These are phyloP conservation scores for Heliosperma pusillum DNA, from an alignment of 148 eudicot species.

Conservation along the genomic window DNA sequence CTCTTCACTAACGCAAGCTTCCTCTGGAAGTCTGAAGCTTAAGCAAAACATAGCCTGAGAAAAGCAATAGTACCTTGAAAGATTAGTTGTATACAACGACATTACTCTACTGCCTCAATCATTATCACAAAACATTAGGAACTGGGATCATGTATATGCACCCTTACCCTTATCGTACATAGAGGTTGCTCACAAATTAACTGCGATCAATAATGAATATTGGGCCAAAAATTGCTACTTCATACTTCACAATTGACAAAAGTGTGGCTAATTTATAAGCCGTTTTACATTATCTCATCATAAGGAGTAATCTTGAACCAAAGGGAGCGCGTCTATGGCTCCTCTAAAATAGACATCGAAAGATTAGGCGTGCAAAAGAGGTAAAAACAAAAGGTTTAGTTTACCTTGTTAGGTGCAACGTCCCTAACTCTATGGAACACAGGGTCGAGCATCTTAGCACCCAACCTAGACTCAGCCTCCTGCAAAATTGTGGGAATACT, in stretches of 20 bases:
- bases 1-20: slow-evolving; percentile 48
- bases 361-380: background rate
- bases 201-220: background rate
- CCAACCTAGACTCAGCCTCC: slow-evolving; percentile 78
- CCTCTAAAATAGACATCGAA: no score
- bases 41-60: slow-evolving; percentile 95
- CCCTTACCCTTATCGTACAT: no score
- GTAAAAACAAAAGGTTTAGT: background rate
- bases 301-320: background rate
- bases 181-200: background rate
- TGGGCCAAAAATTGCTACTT: background rate
- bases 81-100: background rate
- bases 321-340: background rate
- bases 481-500: slow-evolving; percentile 27
- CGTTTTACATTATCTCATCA: background rate
- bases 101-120: no score
- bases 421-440: slow-evolving; percentile 87
- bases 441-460: slow-evolving; percentile 56
- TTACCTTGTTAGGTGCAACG: slow-evolving; percentile 98
- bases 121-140: no score
- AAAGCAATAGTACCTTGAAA: slow-evolving; percentile 3
- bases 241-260: background rate
- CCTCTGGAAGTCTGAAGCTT: slow-evolving; percentile 92
- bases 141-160: no score
- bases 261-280: background rate